Evolutionary conservation across 2,329 filamentous ascomycete species (phyloP), one percentile per base, ranked within the genome.

Genomic region (Tolypocladium nubicola): DNA sequence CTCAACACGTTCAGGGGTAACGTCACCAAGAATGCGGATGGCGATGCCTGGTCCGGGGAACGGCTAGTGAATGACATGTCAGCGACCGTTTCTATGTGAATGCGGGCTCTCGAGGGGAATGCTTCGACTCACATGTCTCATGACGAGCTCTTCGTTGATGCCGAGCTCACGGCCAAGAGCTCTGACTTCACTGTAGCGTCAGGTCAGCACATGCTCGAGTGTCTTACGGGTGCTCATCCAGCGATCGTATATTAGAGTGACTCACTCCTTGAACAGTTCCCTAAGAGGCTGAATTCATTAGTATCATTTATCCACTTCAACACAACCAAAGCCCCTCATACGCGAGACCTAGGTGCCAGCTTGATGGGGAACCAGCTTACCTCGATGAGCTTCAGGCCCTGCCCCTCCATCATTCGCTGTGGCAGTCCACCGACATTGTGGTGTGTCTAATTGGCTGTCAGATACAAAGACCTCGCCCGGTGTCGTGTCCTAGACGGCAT

Each of bases 11-110:
- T 92, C 88, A 2, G 79, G 80, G 1, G 89, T 96, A 16, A 96
- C 86, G 64, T 95, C 91, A 40, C 92, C 92, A 1, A 96, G 76
- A 59, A 96, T 87, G 56, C 89, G 81, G 63, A 94, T 88, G 16
- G 82, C 90, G 60, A 95, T 84, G 55, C 74, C 81, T 0, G 77
- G 87, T 45, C 88, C 58, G 26, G 54, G 54, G 41, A 58, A 59
- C 5, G 53, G 58, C 26, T 55, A 37, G 19, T 4, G 40, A 10
- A 6, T 30, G 37, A 4, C 14, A 41, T 54, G 19, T 40, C 39
- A 40, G 39, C 14, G 16, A 14, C 38, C 16, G 38, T 39, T 16
- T 39, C 3, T 16, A 40, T 9, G 10, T n/a, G 39, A 19, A 10
- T 40, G 16, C 6, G 2, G 2, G 19, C 9, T 19, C 39, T 40